phyloP scores from a whole-genome alignment of 805 yeast genomes.

The Vanderwaltozyma verrucispora region DNA sequence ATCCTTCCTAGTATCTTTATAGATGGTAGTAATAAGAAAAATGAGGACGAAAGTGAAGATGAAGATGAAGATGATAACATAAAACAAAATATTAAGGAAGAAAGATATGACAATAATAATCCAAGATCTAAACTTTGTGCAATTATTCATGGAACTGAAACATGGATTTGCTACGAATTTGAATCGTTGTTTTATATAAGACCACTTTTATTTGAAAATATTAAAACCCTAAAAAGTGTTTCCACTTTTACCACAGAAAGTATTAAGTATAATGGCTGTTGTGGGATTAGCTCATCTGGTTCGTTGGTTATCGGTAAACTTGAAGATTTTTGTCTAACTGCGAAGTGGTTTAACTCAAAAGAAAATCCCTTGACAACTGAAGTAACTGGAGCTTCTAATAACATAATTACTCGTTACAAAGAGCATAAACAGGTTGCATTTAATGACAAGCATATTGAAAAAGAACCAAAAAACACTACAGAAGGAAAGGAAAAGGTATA shows the following conservation, averaged over 20 bases:
- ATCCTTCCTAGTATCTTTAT: slow-evolving; percentile 6
- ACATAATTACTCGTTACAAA: no score
- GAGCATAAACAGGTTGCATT: no score
- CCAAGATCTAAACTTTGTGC: slow-evolving; percentile 12
- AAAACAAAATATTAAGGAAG: no score
- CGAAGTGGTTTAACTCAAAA: slow-evolving; percentile 17
- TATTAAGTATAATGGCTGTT: slow-evolving; percentile 20
- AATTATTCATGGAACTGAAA: slow-evolving; percentile 24
- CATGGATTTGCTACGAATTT: slow-evolving; percentile 28
- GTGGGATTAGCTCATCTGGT: slow-evolving; percentile 19
- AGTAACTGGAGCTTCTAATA: not conserved
- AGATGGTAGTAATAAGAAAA: no score
- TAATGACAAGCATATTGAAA: no score
- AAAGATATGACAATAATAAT: slow-evolving; percentile 3
- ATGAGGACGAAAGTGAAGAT: slow-evolving; percentile 18
- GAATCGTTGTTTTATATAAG: slow-evolving; percentile 17
- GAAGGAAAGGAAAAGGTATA: no score
- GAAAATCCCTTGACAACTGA: not conserved
- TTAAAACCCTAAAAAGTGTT: slow-evolving; percentile 6
- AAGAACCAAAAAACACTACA: no score
- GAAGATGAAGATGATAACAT: slow-evolving; percentile 10
- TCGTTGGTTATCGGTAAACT: slow-evolving; percentile 22
- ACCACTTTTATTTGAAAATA: slow-evolving; percentile 18
- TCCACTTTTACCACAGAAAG: slow-evolving; percentile 16
- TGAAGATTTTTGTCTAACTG: slow-evolving; percentile 10